Base-by-base conservation (phyloP, 441 rosid species). In the Aleurites moluccanus region DNA sequence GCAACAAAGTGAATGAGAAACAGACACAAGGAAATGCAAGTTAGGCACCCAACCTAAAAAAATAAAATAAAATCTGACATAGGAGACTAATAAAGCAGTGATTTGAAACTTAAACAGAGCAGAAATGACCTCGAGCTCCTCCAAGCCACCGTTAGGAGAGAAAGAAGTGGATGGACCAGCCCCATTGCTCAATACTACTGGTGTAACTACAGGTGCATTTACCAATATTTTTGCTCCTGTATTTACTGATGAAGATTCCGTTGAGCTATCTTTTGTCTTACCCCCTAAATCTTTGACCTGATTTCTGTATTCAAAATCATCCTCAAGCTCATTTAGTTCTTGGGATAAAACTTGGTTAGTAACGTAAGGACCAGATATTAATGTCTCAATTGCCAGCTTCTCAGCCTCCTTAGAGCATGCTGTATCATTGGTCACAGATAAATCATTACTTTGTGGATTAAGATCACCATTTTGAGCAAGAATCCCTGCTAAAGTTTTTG, bases 61-160 rank as follows among this genome's bases (percentile, higher is more conserved):
- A 42, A n/a, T 57, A 25, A 21, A 21, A 62, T 7, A 55, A 42
- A 62, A 55, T 68, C 21, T 42, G 61, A 30, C 13, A 21, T 30
- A 25, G 18, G 67, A 33, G 30, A 33, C 49, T 53, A 55, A 30
- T 11, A 69, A 28, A 20, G 59, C 47, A 56, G 47, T 44, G 68
- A 73, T 72, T 38, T 57, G 6, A 35, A 66, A 70, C 44, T 59
- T 64, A 21, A 20, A 53, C n/a, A 65, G 42, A 57, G 70, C 64
- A 77, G 71, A 75, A 60, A 59, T 77, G 72, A 95, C 98, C 98
- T 95, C 98, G 23, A 93, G 97, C 86, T 95, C 99, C 81, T 90
- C 98, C 63, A 89, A 68, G 74, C 77, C 70, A 35, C 81, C 82
- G 45, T 71, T 74, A 23, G 82, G 35, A 69, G 49, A 77, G 30